Evolutionary conservation across 177 flowering plant genomes (phyloP), one percentile per base, ranked within the genome.

Genomic region (Tripterygium wilfordii): DNA sequence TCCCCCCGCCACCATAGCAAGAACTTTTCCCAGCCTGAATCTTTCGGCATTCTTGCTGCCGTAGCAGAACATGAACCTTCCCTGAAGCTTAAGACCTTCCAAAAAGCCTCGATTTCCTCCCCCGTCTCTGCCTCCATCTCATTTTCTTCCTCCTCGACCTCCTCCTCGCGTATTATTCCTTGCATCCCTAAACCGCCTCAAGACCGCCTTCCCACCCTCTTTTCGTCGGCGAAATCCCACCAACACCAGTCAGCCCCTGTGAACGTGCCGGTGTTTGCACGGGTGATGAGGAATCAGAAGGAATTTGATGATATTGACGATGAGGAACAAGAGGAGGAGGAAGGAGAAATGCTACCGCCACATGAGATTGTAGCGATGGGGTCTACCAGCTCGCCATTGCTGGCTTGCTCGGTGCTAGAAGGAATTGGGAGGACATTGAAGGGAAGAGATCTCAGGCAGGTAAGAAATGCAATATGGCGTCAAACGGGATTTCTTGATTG

Each of bases 281-380:
- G 26, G 54, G 58, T 36, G 36, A 44, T 45, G 50, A 48, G 49
- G 44, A 37, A 46, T 16, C 53, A 21, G 36, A 47, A 35, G 19
- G 49, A 56, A 30, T 62, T 61, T 24, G 57, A 64, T 20, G 50
- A 31, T 18, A 45, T 36, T 3, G 60, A 42, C 13, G 60, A 42
- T 10, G 71, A 58, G 6, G 67, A 21, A 29, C 66, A 65, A 8
- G 85, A 51, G 1, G 79, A 64, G 0, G 77, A n/a, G 1, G 79
- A 78, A 12, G 79, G 70, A 13, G 72, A 63, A 63, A 71, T 84
- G 83, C 56, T 86, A 8, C 91, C 96, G 56, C 96, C 96, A 42
- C 94, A 88, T 35, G 94, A 88, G 83, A 78, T 88, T 24, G 80
- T 80, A 15, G 89, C 87, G 10, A 72, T 82, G 56, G 56, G 48